Evolutionary conservation across 805 yeast genomes (phyloP).

Genomic region (Pichia insulana): DNA sequence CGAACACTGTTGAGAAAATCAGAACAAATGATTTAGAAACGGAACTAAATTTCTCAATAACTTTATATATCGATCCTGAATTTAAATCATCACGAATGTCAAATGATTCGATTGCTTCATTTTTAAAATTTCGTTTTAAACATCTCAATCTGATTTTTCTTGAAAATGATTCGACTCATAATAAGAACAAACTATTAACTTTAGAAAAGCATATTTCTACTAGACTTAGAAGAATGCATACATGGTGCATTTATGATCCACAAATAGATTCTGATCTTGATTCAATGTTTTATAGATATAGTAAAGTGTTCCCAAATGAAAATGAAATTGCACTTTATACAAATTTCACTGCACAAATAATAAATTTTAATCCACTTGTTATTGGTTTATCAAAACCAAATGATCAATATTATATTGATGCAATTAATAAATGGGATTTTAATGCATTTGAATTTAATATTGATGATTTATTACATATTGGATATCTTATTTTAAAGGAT

Average conservation of each 20-base stretch:
- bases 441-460: conserved; percentile 56
- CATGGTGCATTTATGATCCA: conserved; percentile 33
- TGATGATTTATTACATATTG: conserved; percentile 61
- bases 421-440: conserved; percentile 56
- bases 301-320: background rate
- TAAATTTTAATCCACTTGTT: conserved; percentile 25
- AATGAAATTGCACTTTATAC: conserved; percentile 10
- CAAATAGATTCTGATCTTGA: conserved; percentile 20
- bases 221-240: conserved; percentile 30
- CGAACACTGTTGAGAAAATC: background rate
- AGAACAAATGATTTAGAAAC: background rate
- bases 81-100: background rate
- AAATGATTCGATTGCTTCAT: background rate
- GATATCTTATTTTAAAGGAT: conserved; percentile 40
- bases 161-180: too few relatives aligned
- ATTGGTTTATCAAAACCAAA: conserved; percentile 11
- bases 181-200: background rate
- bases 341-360: conserved; percentile 19
- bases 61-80: background rate
- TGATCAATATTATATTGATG: conserved; percentile 21
- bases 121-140: conserved; percentile 19
- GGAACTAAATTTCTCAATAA: background rate
- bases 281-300: conserved; percentile 28
- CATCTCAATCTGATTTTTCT: conserved; percentile 22
- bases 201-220: conserved; percentile 12